Conservation (phyloP, 768 basidiomycete genomes). For the Cystofilobasidium bisporidii region DNA sequence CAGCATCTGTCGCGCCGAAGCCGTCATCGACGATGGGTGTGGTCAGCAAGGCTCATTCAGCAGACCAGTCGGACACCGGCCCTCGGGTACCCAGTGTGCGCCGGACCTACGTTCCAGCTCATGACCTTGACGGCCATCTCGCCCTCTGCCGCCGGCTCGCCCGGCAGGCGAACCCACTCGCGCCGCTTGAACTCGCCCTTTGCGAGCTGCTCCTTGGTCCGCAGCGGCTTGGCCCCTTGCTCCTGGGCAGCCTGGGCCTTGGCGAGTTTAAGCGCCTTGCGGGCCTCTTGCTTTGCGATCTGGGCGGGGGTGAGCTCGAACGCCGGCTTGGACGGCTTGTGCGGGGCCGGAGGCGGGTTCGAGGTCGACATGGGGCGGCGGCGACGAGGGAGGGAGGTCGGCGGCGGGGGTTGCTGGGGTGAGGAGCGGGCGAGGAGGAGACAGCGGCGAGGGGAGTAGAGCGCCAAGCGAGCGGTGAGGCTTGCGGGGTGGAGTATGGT, state of each 20-base stretch:
- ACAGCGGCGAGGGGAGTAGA: conserved; percentile 7
- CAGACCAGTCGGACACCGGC: too few species aligned
- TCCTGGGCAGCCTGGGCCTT: not conserved
- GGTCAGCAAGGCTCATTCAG: too few species aligned
- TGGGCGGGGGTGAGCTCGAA: conserved; percentile 19
- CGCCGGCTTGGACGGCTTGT: conserved; percentile 3
- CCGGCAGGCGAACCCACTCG: conserved; percentile 3
- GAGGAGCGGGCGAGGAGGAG: not conserved
- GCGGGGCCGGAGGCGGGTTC: conserved; percentile 18
- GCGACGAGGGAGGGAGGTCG: not conserved
- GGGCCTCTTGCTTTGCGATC: conserved; percentile 8
- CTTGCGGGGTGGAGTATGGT: too few species aligned
- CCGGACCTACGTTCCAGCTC: conserved; percentile 27
- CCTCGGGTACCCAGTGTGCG: too few species aligned
- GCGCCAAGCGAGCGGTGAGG: conserved; percentile 12
- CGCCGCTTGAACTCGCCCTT: conserved; percentile 14
- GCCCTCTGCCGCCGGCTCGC: not conserved
- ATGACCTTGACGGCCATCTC: conserved; percentile 9
- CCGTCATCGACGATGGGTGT: too few species aligned
- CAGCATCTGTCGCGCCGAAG: conserved; percentile 6
- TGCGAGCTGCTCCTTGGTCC: conserved; percentile 17
- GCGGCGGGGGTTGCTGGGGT: not conserved
- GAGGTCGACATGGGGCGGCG: conserved; percentile 28
- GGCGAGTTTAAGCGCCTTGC: conserved; percentile 8
- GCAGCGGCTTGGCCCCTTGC: conserved; percentile 2